A percentile compares a stretch with the other conserved stretches of the same genome.
These are phyloP conservation scores for Penicillium vulpinum DNA, from an alignment of 2,329 filamentous ascomycete species.

Conservation along the genomic window DNA sequence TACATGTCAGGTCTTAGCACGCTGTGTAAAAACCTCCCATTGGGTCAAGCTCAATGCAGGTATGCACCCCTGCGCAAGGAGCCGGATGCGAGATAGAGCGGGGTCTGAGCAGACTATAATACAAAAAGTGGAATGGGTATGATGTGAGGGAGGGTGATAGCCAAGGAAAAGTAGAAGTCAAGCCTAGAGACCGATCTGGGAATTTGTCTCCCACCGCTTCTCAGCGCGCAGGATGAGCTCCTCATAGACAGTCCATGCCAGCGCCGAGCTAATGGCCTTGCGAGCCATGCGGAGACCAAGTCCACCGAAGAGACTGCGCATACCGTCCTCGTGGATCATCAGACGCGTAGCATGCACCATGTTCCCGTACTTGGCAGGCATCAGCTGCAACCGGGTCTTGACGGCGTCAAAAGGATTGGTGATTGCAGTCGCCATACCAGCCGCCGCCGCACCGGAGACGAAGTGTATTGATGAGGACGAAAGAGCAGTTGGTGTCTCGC, in stretches of 20 bases:
- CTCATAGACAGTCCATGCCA: constrained; percentile 97
- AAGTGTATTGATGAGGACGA: constrained; percentile 71
- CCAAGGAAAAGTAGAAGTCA: not conserved
- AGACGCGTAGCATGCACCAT: constrained; percentile 72
- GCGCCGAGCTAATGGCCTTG: constrained; percentile 89
- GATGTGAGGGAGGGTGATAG: not conserved
- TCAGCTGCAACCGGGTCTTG: constrained; percentile 91
- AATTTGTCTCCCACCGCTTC: constrained; percentile 38
- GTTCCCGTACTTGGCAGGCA: constrained; percentile 79
- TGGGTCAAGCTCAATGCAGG: constrained; percentile 12
- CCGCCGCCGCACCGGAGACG: constrained; percentile 75
- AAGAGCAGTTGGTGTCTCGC: constrained; percentile 20
- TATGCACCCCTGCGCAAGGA: constrained; percentile 3
- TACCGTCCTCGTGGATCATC: constrained; percentile 81
- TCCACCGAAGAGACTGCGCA: constrained; percentile 80
- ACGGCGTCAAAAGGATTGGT: constrained; percentile 97
- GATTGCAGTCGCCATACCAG: constrained; percentile 77
- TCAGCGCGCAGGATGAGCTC: constrained; percentile 78
- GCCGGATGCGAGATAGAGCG: constrained; percentile 1
- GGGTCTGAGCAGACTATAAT: constrained; percentile 12
- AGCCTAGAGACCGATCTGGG: constrained; percentile 23
- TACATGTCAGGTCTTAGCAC: not conserved
- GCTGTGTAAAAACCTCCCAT: not conserved
- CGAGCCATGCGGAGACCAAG: constrained; percentile 81
- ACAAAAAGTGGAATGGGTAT: constrained; percentile 13